phyloP scores from a whole-genome alignment of 2,329 filamentous ascomycete genomes.

The Didymella sp. region DNA sequence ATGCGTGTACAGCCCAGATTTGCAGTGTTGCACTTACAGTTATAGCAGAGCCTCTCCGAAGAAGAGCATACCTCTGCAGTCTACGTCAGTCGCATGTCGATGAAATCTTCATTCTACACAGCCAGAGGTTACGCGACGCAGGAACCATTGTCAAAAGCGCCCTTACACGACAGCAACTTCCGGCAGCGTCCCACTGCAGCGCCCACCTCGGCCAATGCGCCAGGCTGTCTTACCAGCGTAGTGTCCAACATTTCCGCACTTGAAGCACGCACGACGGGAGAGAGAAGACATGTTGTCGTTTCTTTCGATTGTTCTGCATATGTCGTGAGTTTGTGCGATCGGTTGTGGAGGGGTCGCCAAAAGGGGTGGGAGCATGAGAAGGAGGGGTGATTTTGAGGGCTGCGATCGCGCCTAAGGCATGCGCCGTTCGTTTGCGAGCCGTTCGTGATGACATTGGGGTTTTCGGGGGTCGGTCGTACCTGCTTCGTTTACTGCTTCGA shows the following conservation, averaged over 20 bases:
- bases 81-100: slow-evolving; percentile 32
- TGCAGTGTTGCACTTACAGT: slow-evolving; percentile 70
- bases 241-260: slow-evolving; percentile 61
- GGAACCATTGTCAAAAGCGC: slow-evolving; percentile 14
- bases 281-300: slow-evolving; percentile 59
- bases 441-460: slow-evolving; percentile 3
- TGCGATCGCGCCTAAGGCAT: slow-evolving; percentile 31
- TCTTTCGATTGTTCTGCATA: slow-evolving; percentile 40
- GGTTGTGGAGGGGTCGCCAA: slow-evolving; percentile 22
- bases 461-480: slow-evolving; percentile 31
- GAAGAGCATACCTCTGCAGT: slow-evolving; percentile 89
- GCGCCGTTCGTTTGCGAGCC: slow-evolving; percentile 18
- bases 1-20: slow-evolving; percentile 14
- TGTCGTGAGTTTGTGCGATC: slow-evolving; percentile 28
- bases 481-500: slow-evolving; percentile 38
- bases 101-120: slow-evolving; percentile 10
- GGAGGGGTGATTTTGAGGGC: slow-evolving; percentile 28
- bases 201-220: slow-evolving; percentile 24
- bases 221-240: slow-evolving; percentile 55
- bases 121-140: slow-evolving; percentile 30
- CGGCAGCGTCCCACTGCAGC: slow-evolving; percentile 30
- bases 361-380: slow-evolving; percentile 23
- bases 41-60: slow-evolving; percentile 98
- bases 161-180: slow-evolving; percentile 24
- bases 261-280: slow-evolving; percentile 62